Base-by-base conservation (phyloP, 768 basidiomycete genomes). In the Filobasidium wieringae region DNA sequence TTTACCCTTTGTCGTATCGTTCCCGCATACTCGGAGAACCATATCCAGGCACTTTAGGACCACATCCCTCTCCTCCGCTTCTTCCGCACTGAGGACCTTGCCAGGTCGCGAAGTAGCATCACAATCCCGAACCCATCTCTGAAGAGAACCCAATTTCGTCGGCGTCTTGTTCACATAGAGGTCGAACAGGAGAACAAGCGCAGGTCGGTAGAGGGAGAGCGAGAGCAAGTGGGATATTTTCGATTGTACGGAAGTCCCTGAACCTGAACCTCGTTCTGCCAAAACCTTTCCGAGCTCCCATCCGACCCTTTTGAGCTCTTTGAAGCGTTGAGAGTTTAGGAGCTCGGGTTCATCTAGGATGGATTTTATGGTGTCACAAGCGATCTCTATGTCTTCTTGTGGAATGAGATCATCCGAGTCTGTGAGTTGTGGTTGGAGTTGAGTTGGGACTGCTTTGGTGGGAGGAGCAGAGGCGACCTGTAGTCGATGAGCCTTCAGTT, bases 81-180 rank as follows among this genome's bases (percentile, higher is more conserved):
- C 69, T 65, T 63, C 77, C 78, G 33, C 1, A 71, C 74, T n/a
- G 69, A 73, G 14, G 75, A 68, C 49, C 15, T 22, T 12, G 22
- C 51, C 58, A 2, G 62, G 58, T 37, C 58, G 41, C 12, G 55
- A 51, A 2, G 79, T 79, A 1, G 80, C 80, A 67, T 81, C 80
- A 65, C 79, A 80, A 62, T 81, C 80, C 33, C 80, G 67, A 4
- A 80, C 79, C 80, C 80, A 81, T 11, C 80, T 74, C 62, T 81
- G 80, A 6, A 82, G 68, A 1, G 79, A 77, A 3, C 80, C 80
- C 12, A 82, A 76, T 59, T 80, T 80, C 5, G 79, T 79, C 6
- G 77, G 66, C 7, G 79, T 74, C 11, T 71, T 67, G 6, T 79
- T 76, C 24, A 78, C 76, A 45, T 76, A 76, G 74, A 80, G 78